Percentiles rank a stretch among this genome's conserved stretches.
Conservation (phyloP, 352 stramenopile species). For the Phytophthora quininea region DNA sequence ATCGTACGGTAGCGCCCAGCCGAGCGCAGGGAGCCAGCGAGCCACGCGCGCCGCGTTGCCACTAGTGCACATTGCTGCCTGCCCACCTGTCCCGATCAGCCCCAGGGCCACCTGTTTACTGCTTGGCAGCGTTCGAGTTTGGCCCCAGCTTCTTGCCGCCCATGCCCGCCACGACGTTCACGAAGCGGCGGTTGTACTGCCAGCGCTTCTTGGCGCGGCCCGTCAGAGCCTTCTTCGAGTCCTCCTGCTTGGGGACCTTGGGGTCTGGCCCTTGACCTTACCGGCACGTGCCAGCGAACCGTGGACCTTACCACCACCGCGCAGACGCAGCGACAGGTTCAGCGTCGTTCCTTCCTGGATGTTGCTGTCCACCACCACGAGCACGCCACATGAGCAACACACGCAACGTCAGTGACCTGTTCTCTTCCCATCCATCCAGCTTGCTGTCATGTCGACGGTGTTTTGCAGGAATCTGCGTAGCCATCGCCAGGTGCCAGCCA, state of each 20-base stretch:
- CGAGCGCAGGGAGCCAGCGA: constrained; percentile 18
- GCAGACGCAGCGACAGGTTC: constrained; percentile 95
- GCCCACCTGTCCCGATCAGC: constrained; percentile 6
- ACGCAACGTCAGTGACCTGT: constrained; percentile 29
- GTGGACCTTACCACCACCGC: constrained; percentile 98
- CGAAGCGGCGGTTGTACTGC: constrained; percentile 99
- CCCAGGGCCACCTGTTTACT: constrained; percentile 35
- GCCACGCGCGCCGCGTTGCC: constrained; percentile 16
- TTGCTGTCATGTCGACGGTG: no score
- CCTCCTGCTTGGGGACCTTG: constrained; percentile 99
- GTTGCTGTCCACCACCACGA: constrained; percentile 80
- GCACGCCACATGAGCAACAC: constrained; percentile 17
- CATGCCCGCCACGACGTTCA: constrained; percentile 98
- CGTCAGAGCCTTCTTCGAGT: constrained; percentile 97
- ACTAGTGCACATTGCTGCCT: constrained; percentile 13
- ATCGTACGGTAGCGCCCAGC: constrained; percentile 13
- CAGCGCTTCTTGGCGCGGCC: constrained; percentile 99
- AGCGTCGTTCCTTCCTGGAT: constrained; percentile 98
- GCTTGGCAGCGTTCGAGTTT: constrained; percentile 98
- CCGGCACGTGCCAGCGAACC: constrained; percentile 99
- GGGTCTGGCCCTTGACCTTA: constrained; percentile 99
- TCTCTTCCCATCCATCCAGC: no score
- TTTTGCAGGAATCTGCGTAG: no score
- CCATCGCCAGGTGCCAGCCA: no score
- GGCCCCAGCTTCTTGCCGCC: constrained; percentile 97